A percentile compares a stretch with the other conserved stretches of the same genome.
phyloP scores from a whole-genome alignment of 192 early-diverging fungal genomes.

The Gaertneriomyces semiglobifer region DNA sequence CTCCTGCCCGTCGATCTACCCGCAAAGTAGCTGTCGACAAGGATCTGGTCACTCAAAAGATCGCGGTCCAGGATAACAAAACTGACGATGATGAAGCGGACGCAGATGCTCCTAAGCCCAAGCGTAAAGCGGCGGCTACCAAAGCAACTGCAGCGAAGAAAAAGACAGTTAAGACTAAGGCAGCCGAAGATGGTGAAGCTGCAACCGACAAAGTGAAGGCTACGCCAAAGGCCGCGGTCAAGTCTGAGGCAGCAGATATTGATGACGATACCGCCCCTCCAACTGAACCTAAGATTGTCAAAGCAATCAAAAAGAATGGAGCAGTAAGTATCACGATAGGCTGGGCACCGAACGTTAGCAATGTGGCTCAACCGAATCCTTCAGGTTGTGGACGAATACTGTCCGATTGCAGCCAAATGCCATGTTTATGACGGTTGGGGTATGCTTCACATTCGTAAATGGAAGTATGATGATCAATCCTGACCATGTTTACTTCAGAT shows the following conservation, averaged over 20 bases:
- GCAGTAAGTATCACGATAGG: constrained; percentile 13
- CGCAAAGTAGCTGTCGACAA: too few relatives aligned
- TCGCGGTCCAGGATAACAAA: constrained; percentile 2
- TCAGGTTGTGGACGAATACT: constrained; percentile 38
- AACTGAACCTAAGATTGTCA: constrained; percentile 28
- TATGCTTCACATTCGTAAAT: constrained; percentile 36
- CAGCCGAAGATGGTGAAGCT: constrained; percentile 4
- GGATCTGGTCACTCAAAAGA: neutral
- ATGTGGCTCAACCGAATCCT: neutral
- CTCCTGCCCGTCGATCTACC: neutral
- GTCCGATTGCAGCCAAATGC: constrained; percentile 11
- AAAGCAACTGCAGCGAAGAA: constrained; percentile 4
- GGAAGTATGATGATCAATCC: neutral
- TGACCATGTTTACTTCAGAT: constrained; percentile 44
- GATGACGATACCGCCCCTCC: neutral
- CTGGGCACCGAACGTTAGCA: neutral
- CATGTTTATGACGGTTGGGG: constrained; percentile 38
- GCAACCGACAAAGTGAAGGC: neutral
- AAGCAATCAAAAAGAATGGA: constrained; percentile 38
- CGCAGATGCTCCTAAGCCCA: neutral
- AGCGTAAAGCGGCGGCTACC: too few relatives aligned
- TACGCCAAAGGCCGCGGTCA: too few relatives aligned
- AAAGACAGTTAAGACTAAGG: neutral
- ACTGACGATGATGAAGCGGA: constrained; percentile 5
- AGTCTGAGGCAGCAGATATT: neutral